Evolutionary conservation across 805 yeast genomes (phyloP), one percentile per base, ranked within the genome.

Genomic region (Suhomyces canberraensis): DNA sequence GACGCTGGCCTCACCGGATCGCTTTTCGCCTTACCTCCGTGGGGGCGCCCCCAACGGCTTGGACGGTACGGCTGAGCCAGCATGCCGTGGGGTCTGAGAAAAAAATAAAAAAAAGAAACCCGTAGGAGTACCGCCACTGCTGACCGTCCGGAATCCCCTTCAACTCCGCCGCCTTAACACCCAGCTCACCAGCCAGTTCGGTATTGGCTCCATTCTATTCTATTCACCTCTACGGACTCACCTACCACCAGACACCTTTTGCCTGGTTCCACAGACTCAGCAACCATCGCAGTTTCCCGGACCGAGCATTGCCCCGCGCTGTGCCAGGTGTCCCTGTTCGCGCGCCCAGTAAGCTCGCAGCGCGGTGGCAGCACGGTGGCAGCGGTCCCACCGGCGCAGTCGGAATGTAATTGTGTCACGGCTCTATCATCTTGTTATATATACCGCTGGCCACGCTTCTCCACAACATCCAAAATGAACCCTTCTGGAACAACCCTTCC

Each of bases 401-500:
- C 29, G 35, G 22, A 17, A 24, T 15, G 21, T n/a, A n/a, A n/a
- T 32, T 32, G 35, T 32, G 29, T 32, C 24, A 24, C 29, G 24
- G 16, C 29, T 16, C 9, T 22, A 32, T 32, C 35, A 29, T 25
- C 35, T 16, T 31, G 15, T 9, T 25, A 32, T 32, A 25, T 32
- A 32, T 31, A 15, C 33, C 14, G 26, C 21, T 8, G 11, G 6
- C 8, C 13, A 8, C 18, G n/a, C 11, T 26, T 14, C 29, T 26
- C 29, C 29, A 26, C 22, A 11, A 29, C n/a, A 32, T 16, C 26
- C 26, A 24, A 5, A 25, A 32, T 32, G 35, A 32, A 32, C 11
- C 24, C 37, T 9, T 18, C 37, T 16, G 37, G 37, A 13, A 34
- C 31, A 20, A 46, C 52, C 31, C 54, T 64, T 19, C 71, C 71